These are phyloP conservation scores for Xylaria sp. DNA, from an alignment of 2,329 filamentous ascomycete species.

Conservation along the genomic window DNA sequence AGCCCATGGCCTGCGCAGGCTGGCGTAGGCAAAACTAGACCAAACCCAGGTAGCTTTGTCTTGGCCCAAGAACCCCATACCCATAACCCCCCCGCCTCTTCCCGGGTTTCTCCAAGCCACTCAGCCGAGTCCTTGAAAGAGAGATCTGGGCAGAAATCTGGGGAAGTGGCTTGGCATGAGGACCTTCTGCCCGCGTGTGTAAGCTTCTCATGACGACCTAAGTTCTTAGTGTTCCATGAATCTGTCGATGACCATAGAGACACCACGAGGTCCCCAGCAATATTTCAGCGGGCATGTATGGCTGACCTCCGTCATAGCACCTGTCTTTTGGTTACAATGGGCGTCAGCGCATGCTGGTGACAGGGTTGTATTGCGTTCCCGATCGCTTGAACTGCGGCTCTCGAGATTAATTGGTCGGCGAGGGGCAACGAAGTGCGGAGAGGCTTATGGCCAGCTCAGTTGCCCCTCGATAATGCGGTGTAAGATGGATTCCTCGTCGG, in stretches of 20 bases:
- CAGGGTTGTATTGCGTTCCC: conserved; percentile 26
- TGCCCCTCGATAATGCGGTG: conserved; percentile 12
- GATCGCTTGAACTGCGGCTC: conserved; percentile 18
- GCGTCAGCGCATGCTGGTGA: conserved; percentile 22
- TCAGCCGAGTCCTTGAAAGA: neutral
- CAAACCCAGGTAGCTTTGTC: conserved; percentile 24
- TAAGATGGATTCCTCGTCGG: conserved; percentile 11
- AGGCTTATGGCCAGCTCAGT: conserved; percentile 1
- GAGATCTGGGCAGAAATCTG: conserved; percentile 22
- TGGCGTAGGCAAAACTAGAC: conserved; percentile 23
- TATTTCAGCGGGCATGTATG: conserved; percentile 13
- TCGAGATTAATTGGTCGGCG: conserved; percentile 24
- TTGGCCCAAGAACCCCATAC: conserved; percentile 35
- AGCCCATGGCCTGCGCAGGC: conserved; percentile 1
- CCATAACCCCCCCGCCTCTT: conserved; percentile 29
- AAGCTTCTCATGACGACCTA: conserved; percentile 28
- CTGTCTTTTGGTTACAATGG: conserved; percentile 10
- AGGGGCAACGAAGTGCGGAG: conserved; percentile 23
- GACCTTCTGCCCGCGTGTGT: conserved; percentile 28
- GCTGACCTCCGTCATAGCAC: conserved; percentile 25
- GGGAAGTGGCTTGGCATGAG: conserved; percentile 37
- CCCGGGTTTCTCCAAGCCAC: conserved; percentile 31
- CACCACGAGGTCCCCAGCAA: conserved; percentile 28
- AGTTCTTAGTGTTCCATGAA: conserved; percentile 12
- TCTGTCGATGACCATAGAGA: conserved; percentile 18